A percentile compares a stretch with the other conserved stretches of the same genome.
Evolutionary conservation across 2,329 filamentous ascomycete species (phyloP).

Genomic region (Exophiala bonariae): DNA sequence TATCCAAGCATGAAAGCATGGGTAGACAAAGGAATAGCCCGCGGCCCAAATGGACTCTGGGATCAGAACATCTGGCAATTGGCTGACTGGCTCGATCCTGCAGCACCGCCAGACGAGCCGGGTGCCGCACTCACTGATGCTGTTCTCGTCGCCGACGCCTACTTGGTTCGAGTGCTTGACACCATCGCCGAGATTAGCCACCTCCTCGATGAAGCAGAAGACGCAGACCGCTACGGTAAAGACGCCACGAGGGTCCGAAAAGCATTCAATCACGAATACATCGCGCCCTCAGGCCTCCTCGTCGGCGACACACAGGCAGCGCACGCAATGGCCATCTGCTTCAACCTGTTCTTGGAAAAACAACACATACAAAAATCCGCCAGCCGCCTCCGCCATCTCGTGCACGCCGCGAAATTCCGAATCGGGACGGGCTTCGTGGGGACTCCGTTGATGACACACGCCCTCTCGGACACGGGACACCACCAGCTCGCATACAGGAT

Average conservation of each 20-base stretch:
- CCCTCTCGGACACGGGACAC: slow-evolving; percentile 28
- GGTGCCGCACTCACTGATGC: slow-evolving; percentile 35
- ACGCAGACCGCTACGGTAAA: slow-evolving; percentile 27
- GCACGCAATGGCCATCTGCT: slow-evolving; percentile 29
- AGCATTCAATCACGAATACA: slow-evolving; percentile 34
- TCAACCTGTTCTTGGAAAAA: slow-evolving; percentile 26
- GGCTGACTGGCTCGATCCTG: slow-evolving; percentile 45
- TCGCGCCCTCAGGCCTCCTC: slow-evolving; percentile 31
- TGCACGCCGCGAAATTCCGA: slow-evolving; percentile 29
- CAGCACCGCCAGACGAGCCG: slow-evolving; percentile 36
- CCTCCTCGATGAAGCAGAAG: slow-evolving; percentile 25
- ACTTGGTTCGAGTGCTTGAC: slow-evolving; percentile 37
- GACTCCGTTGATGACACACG: slow-evolving; percentile 33
- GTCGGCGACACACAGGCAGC: slow-evolving; percentile 36
- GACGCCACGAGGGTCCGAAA: slow-evolving; percentile 25
- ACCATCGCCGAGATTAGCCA: slow-evolving; percentile 32
- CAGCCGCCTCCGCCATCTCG: slow-evolving; percentile 28
- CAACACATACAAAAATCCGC: slow-evolving; percentile 20
- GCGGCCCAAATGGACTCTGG: slow-evolving; percentile 38
- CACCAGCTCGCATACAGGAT: slow-evolving; percentile 39
- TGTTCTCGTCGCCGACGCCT: slow-evolving; percentile 40
- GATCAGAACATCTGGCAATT: slow-evolving; percentile 36
- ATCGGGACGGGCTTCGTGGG: slow-evolving; percentile 40
- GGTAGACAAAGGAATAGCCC: slow-evolving; percentile 36
- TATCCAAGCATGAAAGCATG: slow-evolving; percentile 38